These are phyloP conservation scores for Apiotrichum porosum DNA, from an alignment of 1,284 basidiomycete genomes.

Conservation along the genomic window DNA sequence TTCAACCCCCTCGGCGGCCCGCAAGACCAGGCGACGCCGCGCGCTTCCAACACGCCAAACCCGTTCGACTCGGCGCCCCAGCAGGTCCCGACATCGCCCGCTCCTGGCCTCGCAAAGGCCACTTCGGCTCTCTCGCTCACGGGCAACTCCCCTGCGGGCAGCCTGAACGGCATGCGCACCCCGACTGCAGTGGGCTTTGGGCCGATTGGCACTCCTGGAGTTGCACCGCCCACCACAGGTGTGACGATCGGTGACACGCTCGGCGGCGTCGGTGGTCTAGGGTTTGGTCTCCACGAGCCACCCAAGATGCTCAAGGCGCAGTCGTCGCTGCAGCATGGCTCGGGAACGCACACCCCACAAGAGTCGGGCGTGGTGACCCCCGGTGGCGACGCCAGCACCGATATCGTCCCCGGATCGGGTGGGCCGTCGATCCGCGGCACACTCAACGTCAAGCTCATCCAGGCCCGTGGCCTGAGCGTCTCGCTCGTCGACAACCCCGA, in stretches of 20 bases:
- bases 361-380: conserved; percentile 13
- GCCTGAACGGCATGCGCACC: conserved; percentile 31
- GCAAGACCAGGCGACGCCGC: conserved; percentile 66
- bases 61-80: conserved; percentile 58
- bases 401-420: no score
- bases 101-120: conserved; percentile 42
- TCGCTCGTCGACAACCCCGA: conserved; percentile 55
- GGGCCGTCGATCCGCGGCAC: conserved; percentile 54
- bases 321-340: conserved; percentile 6
- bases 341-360: conserved; percentile 32
- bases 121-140: conserved; percentile 38
- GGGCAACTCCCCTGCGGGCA: conserved; percentile 36
- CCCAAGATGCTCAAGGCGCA: conserved; percentile 48
- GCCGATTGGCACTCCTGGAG: conserved; percentile 45
- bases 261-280: conserved; percentile 32
- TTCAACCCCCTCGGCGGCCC: conserved; percentile 47
- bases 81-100: conserved; percentile 20
- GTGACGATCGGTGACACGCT: conserved; percentile 45
- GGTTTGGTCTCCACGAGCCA: conserved; percentile 48
- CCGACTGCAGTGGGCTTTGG: conserved; percentile 42
- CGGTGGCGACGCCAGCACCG: conserved; percentile 1
- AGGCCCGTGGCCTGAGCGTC: conserved; percentile 79
- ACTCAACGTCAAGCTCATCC: conserved; percentile 93
- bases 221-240: conserved; percentile 42
- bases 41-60: conserved; percentile 57